Conservation (phyloP, 2,329 filamentous ascomycete species). For the Dactylonectria macrodidyma region DNA sequence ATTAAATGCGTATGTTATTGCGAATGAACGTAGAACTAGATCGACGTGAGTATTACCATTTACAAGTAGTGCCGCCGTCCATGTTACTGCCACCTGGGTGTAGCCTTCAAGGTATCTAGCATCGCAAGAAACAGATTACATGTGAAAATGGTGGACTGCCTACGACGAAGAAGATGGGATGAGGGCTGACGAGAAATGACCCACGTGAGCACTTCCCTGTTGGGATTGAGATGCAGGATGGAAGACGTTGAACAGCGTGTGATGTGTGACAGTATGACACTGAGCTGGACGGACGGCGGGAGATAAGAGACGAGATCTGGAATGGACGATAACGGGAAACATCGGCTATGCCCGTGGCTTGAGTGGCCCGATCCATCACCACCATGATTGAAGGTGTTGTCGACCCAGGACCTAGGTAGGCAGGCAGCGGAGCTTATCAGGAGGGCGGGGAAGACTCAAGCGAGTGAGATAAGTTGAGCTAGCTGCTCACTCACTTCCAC, state of each 20-base stretch:
- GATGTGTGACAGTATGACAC: background rate
- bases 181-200: background rate
- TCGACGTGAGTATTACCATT: background rate
- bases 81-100: slow-evolving; percentile 15
- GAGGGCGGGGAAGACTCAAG: background rate
- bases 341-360: slow-evolving; percentile 2
- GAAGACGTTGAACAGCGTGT: background rate
- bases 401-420: slow-evolving; percentile 1
- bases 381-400: slow-evolving; percentile 14
- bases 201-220: slow-evolving; percentile 22
- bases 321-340: slow-evolving; percentile 13
- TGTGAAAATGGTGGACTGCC: slow-evolving; percentile 19
- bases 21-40: background rate
- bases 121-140: slow-evolving; percentile 2
- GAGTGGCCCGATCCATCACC: slow-evolving; percentile 23
- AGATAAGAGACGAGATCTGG: background rate
- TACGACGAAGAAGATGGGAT: background rate
- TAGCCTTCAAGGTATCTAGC: slow-evolving; percentile 10
- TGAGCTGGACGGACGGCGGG: background rate
- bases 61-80: background rate
- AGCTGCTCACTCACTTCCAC: too few species aligned
- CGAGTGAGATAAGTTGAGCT: background rate
- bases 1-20: background rate
- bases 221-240: slow-evolving; percentile 8
- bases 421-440: slow-evolving; percentile 21